These are phyloP conservation scores for Aegilops umbellulata DNA, from an alignment of 176 grass and related monocot species.

Conservation along the genomic window DNA sequence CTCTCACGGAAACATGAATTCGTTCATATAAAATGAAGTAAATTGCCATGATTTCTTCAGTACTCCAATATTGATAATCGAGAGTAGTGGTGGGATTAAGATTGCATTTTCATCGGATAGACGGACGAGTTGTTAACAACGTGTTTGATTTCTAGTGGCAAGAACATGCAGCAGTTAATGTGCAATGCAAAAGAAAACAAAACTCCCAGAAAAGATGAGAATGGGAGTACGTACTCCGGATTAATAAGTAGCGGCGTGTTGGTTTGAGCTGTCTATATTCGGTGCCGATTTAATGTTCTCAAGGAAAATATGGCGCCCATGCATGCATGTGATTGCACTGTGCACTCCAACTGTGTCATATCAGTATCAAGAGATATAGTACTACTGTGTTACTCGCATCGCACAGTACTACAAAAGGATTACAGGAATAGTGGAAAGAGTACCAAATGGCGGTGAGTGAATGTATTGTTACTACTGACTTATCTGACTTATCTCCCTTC, in stretches of 20 bases:
- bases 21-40: not conserved
- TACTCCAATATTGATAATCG: not conserved
- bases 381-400: not conserved
- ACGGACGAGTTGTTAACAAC: not conserved
- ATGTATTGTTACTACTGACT: not conserved
- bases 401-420: not conserved
- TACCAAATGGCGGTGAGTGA: not conserved
- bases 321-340: not conserved
- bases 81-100: not conserved
- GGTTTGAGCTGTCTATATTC: slow-evolving; percentile 5
- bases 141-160: not conserved
- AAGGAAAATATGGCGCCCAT: not conserved
- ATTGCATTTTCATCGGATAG: not conserved
- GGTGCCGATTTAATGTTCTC: not conserved
- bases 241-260: not conserved
- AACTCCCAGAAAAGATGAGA: not conserved
- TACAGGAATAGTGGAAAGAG: not conserved
- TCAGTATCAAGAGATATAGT: not conserved
- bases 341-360: not conserved
- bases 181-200: not conserved
- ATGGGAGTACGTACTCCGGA: not conserved
- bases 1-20: not conserved
- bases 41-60: not conserved
- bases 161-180: slow-evolving; percentile 21
- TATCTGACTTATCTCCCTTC: no score